Evolutionary conservation across 1,284 basidiomycete genomes (phyloP), one percentile per base, ranked within the genome.

Genomic region (Trichosporon sp.): DNA sequence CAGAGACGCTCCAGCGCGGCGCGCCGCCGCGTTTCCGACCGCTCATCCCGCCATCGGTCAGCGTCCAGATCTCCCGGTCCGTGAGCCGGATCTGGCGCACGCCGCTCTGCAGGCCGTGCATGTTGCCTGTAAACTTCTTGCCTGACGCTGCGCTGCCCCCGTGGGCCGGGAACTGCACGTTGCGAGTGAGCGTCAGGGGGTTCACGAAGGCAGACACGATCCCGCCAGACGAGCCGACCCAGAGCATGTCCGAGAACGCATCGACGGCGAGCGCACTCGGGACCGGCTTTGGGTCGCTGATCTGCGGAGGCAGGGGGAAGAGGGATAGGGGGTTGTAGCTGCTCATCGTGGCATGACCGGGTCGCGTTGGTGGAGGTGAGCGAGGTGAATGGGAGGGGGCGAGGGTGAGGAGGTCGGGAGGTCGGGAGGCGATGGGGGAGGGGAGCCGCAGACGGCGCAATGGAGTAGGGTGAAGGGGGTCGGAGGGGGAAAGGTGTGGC

Each of bases 221-320:
- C 6, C 96, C 96, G 48, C 88, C 85, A 68, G 90, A 89, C 19
- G 89, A 88, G 61, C 94, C 96, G 65, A 91, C 87, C 94, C 95
- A 97, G 46, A 98, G 86, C 12, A 92, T 89, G 83, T 98, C 95
- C 1, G 92, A 91, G 56, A 92, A 91, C 5, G 93, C 91, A 84
- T 98, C 96, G 80, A 98, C 94, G 2, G 90, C 88, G 71, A 98
- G 87, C 0, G 91, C 88, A 21, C 91, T 90, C 0, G 84, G 78
- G 37, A 78, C 72, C 0, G 83, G 82, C 71, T 80, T 80, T 32
- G 78, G 74, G 68, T 82, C 81, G 56, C 75, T 69, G 2, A 78
- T 74, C 54, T 74, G 75, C 14, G 80, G 78, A 10, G 83, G 81
- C n/a, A 83, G 77, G 14, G 77, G 75, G 59, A 83, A 78, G 70